A percentile compares a stretch with the other conserved stretches of the same genome.
Evolutionary conservation across 1,284 basidiomycete genomes (phyloP).

Genomic region (Cutaneotrichosporon sp.): DNA sequence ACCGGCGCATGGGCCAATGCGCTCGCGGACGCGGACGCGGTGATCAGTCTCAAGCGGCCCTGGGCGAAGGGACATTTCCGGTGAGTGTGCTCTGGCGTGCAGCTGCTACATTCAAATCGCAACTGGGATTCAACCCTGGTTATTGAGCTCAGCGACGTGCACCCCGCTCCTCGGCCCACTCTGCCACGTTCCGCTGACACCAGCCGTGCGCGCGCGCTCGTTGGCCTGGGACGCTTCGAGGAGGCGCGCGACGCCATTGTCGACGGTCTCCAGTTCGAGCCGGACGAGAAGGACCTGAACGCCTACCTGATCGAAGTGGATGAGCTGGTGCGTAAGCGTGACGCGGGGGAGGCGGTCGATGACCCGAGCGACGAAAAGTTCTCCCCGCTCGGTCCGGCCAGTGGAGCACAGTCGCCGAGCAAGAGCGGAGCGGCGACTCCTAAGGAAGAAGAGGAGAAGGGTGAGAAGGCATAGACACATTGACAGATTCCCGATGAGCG

Average conservation of each 20-base stretch:
- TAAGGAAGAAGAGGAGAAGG: neutral
- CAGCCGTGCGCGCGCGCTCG: conserved; percentile 59
- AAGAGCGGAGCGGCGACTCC: neutral
- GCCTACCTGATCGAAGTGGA: conserved; percentile 47
- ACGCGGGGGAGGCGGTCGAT: conserved; percentile 10
- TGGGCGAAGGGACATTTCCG: conserved; percentile 98
- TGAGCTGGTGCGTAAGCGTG: conserved; percentile 22
- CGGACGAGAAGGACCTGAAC: conserved; percentile 66
- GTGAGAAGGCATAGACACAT: neutral
- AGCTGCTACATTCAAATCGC: too few relatives aligned
- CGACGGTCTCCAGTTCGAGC: conserved; percentile 85
- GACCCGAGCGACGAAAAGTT: neutral
- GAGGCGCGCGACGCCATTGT: conserved; percentile 81
- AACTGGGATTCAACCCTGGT: too few relatives aligned
- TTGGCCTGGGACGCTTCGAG: conserved; percentile 66
- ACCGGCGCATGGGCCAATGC: conserved; percentile 72
- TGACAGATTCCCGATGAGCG: too few relatives aligned
- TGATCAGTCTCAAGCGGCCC: conserved; percentile 75
- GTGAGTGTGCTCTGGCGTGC: conserved; percentile 62
- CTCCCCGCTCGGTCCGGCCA: neutral
- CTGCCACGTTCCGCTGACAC: neutral
- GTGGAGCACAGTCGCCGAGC: neutral
- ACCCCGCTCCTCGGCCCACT: neutral
- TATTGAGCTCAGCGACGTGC: too few relatives aligned
- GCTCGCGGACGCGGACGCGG: conserved; percentile 85